Evolutionary conservation across 306 rosid genomes (phyloP).

Genomic region (Medicago lupulina): DNA sequence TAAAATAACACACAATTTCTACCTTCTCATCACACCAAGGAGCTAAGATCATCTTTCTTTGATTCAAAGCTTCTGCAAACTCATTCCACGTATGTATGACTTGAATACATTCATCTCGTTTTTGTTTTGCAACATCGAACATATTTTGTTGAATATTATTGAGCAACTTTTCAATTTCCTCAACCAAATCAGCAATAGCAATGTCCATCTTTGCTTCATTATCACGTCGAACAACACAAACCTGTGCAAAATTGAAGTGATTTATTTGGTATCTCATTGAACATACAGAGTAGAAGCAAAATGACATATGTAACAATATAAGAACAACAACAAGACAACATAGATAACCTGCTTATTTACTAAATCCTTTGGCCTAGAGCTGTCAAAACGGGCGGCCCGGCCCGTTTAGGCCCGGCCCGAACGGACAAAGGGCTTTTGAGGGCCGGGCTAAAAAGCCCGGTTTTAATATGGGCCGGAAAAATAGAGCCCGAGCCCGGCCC

Average conservation of each 20-base stretch:
- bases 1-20: constrained; percentile 20
- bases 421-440: no score
- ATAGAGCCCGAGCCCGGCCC: no score
- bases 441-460: no score
- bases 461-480: no score
- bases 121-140: constrained; percentile 72
- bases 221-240: constrained; percentile 77
- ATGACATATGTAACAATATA: constrained; percentile 24
- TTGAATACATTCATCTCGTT: constrained; percentile 74
- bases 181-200: constrained; percentile 60
- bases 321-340: not conserved
- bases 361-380: constrained; percentile 78
- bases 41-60: constrained; percentile 82
- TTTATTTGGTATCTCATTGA: constrained; percentile 19
- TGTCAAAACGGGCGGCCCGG: no score
- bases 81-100: constrained; percentile 77
- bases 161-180: constrained; percentile 61
- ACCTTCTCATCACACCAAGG: constrained; percentile 99
- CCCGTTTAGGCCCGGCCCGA: no score
- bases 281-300: constrained; percentile 1
- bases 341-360: constrained; percentile 72
- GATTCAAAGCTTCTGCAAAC: constrained; percentile 69
- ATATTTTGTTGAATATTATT: constrained; percentile 69
- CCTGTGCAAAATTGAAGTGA: constrained; percentile 53
- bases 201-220: constrained; percentile 67